Base-by-base conservation (phyloP, 2,329 filamentous ascomycete genomes). In the Fusarium begoniae region DNA sequence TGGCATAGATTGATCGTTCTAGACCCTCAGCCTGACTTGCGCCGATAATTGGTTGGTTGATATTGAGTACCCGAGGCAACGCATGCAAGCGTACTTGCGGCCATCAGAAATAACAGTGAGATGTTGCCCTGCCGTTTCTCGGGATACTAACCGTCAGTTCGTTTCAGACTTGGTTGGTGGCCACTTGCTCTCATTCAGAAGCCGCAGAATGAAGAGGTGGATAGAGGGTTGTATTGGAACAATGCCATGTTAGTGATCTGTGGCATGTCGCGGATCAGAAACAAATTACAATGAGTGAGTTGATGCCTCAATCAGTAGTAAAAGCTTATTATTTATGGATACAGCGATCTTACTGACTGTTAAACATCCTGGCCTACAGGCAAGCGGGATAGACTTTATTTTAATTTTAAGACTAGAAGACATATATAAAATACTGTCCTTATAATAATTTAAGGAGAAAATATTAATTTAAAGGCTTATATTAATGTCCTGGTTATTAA, bases 321-420 rank as follows among this genome's bases (percentile, higher is more conserved):
- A 8, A 1, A 35, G 8, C 15, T 35, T 1, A 17, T 0, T 8
- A 1, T 35, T 35, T 17, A 14, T 4, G 4, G 14, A 2, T 4
- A 35, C 0, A 35, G 32, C 32, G 1, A 17, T 35, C 17, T 8
- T 35, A 1, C 32, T 35, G 8, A 35, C 1, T 2, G 8, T 17
- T 15, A 8, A 35, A 35, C 1, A 8, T 15, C 14, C 14, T 17
- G 32, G 14, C 32, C 3, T 35, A 17, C 0, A 9, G 14, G 32
- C 32, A 35, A 35, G 14, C 15, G 2, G 14, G 15, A 0, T 17
- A 1, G 14, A 35, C 32, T 35, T 35, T 15, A 15, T 35, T 35
- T 6, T 1, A 35, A 35, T 15, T 8, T 8, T 1, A 35, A 35
- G 7, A 35, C 14, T 15, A 35, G 0, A 35, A 35, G 32, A 35